These are phyloP conservation scores for Persicaria tinctoria DNA, from an alignment of 148 eudicot genomes.

Conservation along the genomic window DNA sequence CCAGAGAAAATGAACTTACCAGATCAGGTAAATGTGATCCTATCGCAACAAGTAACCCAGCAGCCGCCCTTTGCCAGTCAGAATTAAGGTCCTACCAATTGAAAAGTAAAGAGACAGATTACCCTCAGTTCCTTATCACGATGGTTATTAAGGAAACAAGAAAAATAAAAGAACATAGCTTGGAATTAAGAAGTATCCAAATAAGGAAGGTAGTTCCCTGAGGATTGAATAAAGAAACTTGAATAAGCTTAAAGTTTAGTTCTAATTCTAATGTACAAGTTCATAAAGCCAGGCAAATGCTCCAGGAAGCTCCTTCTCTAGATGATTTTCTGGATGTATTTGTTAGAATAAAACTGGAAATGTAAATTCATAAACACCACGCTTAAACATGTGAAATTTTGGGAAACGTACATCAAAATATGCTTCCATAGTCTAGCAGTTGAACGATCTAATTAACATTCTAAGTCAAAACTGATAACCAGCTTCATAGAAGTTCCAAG, in stretches of 20 bases:
- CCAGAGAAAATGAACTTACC: constrained; percentile 40
- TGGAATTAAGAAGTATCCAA: background rate
- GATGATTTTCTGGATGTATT: no score
- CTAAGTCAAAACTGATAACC: background rate
- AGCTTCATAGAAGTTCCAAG: background rate
- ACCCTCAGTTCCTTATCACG: background rate
- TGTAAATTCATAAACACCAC: background rate
- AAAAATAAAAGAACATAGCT: background rate
- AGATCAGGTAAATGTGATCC: constrained; percentile 90
- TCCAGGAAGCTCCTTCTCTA: no score
- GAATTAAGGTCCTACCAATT: constrained; percentile 64
- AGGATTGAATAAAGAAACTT: background rate
- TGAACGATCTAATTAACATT: background rate
- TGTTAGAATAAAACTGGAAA: no score
- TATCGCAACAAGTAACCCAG: constrained; percentile 82
- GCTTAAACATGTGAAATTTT: background rate
- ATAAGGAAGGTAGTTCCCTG: background rate
- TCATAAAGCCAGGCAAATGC: no score
- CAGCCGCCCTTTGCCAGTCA: constrained; percentile 97
- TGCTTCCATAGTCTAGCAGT: background rate
- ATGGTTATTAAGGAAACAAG: background rate
- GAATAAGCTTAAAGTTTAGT: no score
- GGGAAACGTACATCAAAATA: background rate
- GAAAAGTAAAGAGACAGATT: background rate
- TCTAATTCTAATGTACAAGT: no score